Percentiles rank a stretch among this genome's conserved stretches.
These are phyloP conservation scores for Lecanicillium sp. DNA, from an alignment of 2,329 filamentous ascomycete genomes.

Conservation along the genomic window DNA sequence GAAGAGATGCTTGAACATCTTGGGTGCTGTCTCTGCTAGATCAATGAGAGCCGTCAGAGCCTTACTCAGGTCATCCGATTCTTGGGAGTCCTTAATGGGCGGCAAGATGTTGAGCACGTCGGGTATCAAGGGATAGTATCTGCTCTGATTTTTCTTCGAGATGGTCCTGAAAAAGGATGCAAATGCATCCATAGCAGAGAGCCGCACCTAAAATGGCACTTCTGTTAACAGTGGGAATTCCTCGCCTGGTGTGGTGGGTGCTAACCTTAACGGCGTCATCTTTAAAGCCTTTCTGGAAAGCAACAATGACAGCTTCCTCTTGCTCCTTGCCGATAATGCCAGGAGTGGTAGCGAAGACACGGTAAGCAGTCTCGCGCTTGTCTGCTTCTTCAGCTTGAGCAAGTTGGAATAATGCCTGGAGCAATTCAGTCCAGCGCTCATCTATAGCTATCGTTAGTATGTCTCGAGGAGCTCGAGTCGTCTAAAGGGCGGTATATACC, in stretches of 20 bases:
- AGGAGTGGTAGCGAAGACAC: constrained; percentile 91
- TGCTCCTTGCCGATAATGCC: constrained; percentile 95
- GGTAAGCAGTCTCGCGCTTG: constrained; percentile 85
- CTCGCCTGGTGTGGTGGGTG: constrained; percentile 7
- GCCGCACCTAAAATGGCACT: constrained; percentile 59
- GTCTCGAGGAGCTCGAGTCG: background rate
- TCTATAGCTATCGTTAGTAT: constrained; percentile 38
- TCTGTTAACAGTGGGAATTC: constrained; percentile 11
- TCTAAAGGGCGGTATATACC: constrained; percentile 53
- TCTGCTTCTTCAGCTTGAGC: constrained; percentile 78
- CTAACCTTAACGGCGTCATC: constrained; percentile 73
- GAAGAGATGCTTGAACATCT: constrained; percentile 97
- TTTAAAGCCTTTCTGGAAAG: constrained; percentile 87
- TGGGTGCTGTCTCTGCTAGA: constrained; percentile 84
- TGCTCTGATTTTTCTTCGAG: constrained; percentile 76
- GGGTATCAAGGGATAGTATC: constrained; percentile 80
- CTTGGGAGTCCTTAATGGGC: constrained; percentile 82
- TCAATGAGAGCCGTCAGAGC: constrained; percentile 89
- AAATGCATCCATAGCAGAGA: constrained; percentile 94
- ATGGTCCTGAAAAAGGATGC: constrained; percentile 91
- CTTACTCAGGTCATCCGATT: constrained; percentile 85
- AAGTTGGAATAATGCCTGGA: constrained; percentile 77
- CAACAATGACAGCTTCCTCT: constrained; percentile 77
- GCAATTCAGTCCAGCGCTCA: constrained; percentile 81
- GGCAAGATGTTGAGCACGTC: constrained; percentile 92